Percentiles rank a stretch among this genome's conserved stretches.
phyloP scores from a whole-genome alignment of 768 basidiomycete species.

The Symmetrospora coprosmae region DNA sequence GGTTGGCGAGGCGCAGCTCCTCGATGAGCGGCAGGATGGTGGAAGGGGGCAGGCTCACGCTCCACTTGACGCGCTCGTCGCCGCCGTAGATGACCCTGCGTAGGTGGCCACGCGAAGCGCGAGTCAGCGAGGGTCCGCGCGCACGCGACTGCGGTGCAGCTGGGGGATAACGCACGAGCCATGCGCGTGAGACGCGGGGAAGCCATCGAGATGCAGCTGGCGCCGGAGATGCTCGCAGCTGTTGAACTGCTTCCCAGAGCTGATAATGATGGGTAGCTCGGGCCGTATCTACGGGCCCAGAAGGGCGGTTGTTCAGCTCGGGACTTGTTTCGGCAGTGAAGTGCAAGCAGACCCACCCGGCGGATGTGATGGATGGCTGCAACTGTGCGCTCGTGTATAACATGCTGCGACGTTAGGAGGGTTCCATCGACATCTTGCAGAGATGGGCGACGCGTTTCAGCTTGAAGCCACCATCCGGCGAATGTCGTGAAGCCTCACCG shows the following conservation, averaged over 20 bases:
- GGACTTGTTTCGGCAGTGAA: background rate
- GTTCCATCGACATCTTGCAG: conserved; percentile 15
- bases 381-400: conserved; percentile 5
- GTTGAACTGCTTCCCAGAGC: conserved; percentile 10
- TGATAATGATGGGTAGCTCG: conserved; percentile 11
- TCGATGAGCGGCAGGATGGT: background rate
- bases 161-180: conserved; percentile 1
- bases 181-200: conserved; percentile 17
- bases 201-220: background rate
- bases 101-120: background rate
- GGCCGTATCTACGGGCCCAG: background rate
- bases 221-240: conserved; percentile 2
- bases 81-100: conserved; percentile 9
- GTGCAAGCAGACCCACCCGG: background rate
- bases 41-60: background rate
- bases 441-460: background rate
- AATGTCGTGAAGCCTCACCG: background rate
- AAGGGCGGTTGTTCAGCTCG: background rate
- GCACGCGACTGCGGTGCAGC: background rate
- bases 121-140: background rate
- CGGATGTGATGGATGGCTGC: conserved; percentile 15
- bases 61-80: background rate
- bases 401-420: conserved; percentile 7
- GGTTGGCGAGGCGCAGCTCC: background rate
- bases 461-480: background rate